Evolutionary conservation across 192 early-diverging fungal genomes (phyloP), one percentile per base, ranked within the genome.

Genomic region (Coemansia biformis): DNA sequence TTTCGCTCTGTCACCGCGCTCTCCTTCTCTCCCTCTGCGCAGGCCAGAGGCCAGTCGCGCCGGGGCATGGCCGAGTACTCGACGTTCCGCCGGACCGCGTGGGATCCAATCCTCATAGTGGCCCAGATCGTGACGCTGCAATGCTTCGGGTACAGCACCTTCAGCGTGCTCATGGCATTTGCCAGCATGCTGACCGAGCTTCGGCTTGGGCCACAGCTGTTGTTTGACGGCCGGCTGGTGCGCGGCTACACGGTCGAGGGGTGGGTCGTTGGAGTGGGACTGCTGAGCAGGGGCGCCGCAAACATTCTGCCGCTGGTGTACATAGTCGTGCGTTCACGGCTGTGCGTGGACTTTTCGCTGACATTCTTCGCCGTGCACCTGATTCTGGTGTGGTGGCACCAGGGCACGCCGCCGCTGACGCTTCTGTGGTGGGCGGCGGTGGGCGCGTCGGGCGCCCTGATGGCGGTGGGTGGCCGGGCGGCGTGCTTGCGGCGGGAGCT

Each of bases 81-180:
- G n/a, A n/a, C n/a, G n/a, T 73, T 68, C 39, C 59, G 63, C 54
- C 47, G 37, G 35, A 43, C 50, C 14, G 40, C 39, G 30, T 77
- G 69, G 68, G 75, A 77, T 24, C 75, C 75, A 6, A 16, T 77
- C 14, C 40, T 77, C 17, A 77, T 77, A 21, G 29, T 77, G 8
- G 43, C 68, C 22, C 75, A 77, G 56, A 77, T 77, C 46, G 44
- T 53, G 12, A 55, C 59, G 0, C 34, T 77, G n/a, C 75, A 77
- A 42, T 59, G 69, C 30, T 63, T 63, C 15, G 65, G 56, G 39
- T 77, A 77, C 57, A 52, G 54, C 50, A 38, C 57, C 1, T 57
- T 68, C 34, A 39, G 56, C 21, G 36, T 66, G 22, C 31, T 56
- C 22, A 34, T 66, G 28, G 37, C 59, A 3, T 19, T 51, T 0